Evolutionary conservation across 208 protist species (phyloP).

Genomic region (Novymonas esmeraldas): DNA sequence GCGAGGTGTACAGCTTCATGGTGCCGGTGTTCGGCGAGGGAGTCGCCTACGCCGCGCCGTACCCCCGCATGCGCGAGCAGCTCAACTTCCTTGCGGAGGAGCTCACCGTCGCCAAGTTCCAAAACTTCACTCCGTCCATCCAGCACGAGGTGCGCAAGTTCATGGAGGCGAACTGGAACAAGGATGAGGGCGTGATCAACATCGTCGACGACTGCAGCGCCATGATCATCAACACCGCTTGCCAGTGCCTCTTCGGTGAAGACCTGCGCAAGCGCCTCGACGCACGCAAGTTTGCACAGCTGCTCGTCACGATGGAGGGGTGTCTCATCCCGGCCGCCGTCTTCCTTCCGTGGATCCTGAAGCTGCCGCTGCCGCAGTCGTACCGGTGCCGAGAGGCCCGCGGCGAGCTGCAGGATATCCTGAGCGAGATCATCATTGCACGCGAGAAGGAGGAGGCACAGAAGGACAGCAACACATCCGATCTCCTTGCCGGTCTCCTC

Average conservation of each 20-base stretch:
- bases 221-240: conserved; percentile 95
- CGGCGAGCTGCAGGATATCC: conserved; percentile 81
- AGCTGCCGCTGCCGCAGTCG: conserved; percentile 82
- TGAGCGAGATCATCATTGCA: conserved; percentile 85
- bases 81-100: conserved; percentile 88
- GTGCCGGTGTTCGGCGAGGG: conserved; percentile 87
- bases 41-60: conserved; percentile 81
- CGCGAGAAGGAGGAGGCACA: conserved; percentile 84
- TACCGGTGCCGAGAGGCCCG: conserved; percentile 83
- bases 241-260: conserved; percentile 91
- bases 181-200: conserved; percentile 83
- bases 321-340: conserved; percentile 83
- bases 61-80: conserved; percentile 86
- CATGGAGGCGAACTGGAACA: conserved; percentile 76
- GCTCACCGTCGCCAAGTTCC: conserved; percentile 85
- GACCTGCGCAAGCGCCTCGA: conserved; percentile 88
- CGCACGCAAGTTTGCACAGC: conserved; percentile 74
- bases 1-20: conserved; percentile 90
- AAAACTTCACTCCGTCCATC: conserved; percentile 87
- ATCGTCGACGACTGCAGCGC: conserved; percentile 84
- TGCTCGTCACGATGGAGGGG: conserved; percentile 86
- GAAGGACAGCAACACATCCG: conserved; percentile 76
- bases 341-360: conserved; percentile 82
- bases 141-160: conserved; percentile 87
- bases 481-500: conserved; percentile 88